Conservation (phyloP, 176 grass and related monocot species). For the Triticum aestivum region IWGSC_CS_RefSeq_v2.1 NC_057807.1:549794148-549794647, state of each 20-base stretch:
- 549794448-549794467: slow-evolving; percentile 55
- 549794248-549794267: background rate
- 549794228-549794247: background rate
- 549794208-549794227: background rate
- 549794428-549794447: background rate
- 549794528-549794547: slow-evolving; percentile 53
- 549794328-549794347: background rate
- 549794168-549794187: background rate
- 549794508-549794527: slow-evolving; percentile 67
- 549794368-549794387: background rate
- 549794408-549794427: background rate
- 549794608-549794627: slow-evolving; percentile 65
- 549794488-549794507: slow-evolving; percentile 45
- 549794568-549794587: slow-evolving; percentile 53
- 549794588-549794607: slow-evolving; percentile 21
- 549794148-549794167: too few relatives aligned
- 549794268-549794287: background rate
- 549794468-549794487: slow-evolving; percentile 72
- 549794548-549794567: slow-evolving; percentile 76
- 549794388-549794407: background rate
- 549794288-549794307: background rate
- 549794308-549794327: background rate
- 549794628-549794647: slow-evolving; percentile 50
- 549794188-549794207: background rate
- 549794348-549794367: background rate